Percentiles rank a stretch among this genome's conserved stretches.
phyloP scores from a whole-genome alignment of 2,329 filamentous ascomycete species.

The Colletotrichum sp. region DNA sequence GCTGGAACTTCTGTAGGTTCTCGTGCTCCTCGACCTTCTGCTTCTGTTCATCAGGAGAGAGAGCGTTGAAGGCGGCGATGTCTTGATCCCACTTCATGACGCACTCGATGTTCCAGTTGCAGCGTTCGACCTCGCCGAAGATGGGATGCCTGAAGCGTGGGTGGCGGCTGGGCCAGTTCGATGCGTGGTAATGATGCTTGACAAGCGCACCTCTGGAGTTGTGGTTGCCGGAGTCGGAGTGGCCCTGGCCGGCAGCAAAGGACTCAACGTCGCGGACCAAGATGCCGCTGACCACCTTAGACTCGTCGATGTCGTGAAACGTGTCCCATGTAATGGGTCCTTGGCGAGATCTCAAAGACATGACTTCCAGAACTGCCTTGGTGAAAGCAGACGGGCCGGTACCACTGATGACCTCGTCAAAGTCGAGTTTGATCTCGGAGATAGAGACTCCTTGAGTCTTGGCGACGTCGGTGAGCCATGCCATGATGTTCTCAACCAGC shows the following conservation, averaged over 20 bases:
- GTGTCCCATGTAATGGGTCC: slow-evolving; percentile 60
- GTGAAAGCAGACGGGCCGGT: slow-evolving; percentile 77
- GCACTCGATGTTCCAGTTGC: slow-evolving; percentile 72
- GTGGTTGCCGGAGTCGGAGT: slow-evolving; percentile 76
- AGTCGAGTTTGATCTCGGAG: slow-evolving; percentile 68
- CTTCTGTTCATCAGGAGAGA: slow-evolving; percentile 65
- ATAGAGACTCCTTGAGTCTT: slow-evolving; percentile 63
- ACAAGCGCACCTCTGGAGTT: slow-evolving; percentile 69
- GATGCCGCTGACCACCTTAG: slow-evolving; percentile 67
- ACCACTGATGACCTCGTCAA: slow-evolving; percentile 75
- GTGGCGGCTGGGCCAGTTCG: slow-evolving; percentile 72
- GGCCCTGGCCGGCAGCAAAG: slow-evolving; percentile 75
- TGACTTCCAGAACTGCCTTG: slow-evolving; percentile 66
- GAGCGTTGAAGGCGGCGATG: slow-evolving; percentile 62
- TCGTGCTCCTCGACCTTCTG: slow-evolving; percentile 43
- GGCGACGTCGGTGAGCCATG: slow-evolving; percentile 67
- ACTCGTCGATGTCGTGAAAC: slow-evolving; percentile 71
- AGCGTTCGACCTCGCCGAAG: slow-evolving; percentile 73
- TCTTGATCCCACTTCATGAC: slow-evolving; percentile 71
- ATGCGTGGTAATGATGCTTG: slow-evolving; percentile 78
- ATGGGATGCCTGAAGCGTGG: slow-evolving; percentile 71
- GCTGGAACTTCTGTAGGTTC: slow-evolving; percentile 24
- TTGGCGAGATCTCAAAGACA: slow-evolving; percentile 44
- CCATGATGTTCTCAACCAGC: slow-evolving; percentile 71
- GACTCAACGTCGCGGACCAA: slow-evolving; percentile 74